A percentile compares a stretch with the other conserved stretches of the same genome.
phyloP scores from a whole-genome alignment of 2,329 filamentous ascomycete species.

The Colletotrichum navitas region DNA sequence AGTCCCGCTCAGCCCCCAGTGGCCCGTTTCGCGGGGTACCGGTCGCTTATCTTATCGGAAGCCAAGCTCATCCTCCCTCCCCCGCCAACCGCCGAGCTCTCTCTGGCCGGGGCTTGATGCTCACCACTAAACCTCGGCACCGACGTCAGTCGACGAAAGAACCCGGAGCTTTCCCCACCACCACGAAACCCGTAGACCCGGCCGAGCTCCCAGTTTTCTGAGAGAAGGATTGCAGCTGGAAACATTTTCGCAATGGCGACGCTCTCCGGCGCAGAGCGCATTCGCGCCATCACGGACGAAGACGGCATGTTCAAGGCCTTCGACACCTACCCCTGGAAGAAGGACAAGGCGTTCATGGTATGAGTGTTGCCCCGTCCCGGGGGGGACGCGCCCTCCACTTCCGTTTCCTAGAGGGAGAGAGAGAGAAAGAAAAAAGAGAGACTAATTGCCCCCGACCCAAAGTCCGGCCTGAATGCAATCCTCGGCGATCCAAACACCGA shows the following conservation, averaged over 20 bases:
- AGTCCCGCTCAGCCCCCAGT: slow-evolving; percentile 4
- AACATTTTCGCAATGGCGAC: slow-evolving; percentile 26
- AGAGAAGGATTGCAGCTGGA: neutral
- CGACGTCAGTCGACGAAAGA: neutral
- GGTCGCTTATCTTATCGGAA: slow-evolving; percentile 19
- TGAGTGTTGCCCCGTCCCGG: neutral
- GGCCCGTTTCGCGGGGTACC: slow-evolving; percentile 20
- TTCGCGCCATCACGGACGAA: slow-evolving; percentile 55
- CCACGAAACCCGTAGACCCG: neutral
- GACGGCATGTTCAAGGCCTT: slow-evolving; percentile 69
- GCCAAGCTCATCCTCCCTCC: slow-evolving; percentile 1
- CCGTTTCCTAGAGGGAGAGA: neutral
- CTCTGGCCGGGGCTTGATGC: neutral
- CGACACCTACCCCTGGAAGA: slow-evolving; percentile 75
- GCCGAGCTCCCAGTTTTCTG: neutral
- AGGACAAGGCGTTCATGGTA: slow-evolving; percentile 77
- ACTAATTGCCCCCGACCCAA: slow-evolving; percentile 3
- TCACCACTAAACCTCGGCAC: slow-evolving; percentile 7
- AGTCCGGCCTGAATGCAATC: slow-evolving; percentile 74
- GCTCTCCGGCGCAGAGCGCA: slow-evolving; percentile 52
- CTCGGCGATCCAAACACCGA: slow-evolving; percentile 64
- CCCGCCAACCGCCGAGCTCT: slow-evolving; percentile 16
- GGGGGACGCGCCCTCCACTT: neutral
- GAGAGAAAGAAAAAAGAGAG: neutral
- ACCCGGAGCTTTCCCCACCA: neutral